Evolutionary conservation across 805 yeast species (phyloP).

Genomic region (Saccharomycopsis schoenii): DNA sequence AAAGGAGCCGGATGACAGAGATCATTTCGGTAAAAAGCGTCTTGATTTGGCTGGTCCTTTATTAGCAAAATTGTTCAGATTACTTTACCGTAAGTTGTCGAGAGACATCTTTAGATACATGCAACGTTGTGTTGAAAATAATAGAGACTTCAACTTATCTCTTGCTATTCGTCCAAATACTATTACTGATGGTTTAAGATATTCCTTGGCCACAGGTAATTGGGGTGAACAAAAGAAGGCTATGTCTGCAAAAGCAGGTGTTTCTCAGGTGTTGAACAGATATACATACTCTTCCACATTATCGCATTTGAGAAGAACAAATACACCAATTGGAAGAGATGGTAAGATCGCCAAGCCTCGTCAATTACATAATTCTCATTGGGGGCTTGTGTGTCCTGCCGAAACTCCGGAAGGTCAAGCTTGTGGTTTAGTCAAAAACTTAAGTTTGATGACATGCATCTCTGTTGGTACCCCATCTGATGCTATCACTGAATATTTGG

Average conservation of each 20-base stretch:
- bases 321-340: slow-evolving; percentile 98
- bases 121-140: slow-evolving; percentile 98
- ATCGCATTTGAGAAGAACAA: slow-evolving; percentile 97
- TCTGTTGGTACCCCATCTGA: slow-evolving; percentile 97
- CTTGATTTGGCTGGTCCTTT: slow-evolving; percentile 98
- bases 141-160: slow-evolving; percentile 91
- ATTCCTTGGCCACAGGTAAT: slow-evolving; percentile 97
- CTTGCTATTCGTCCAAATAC: slow-evolving; percentile 96
- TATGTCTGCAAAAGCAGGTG: slow-evolving; percentile 98
- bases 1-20: slow-evolving; percentile 98
- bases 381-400: slow-evolving; percentile 99
- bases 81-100: slow-evolving; percentile 88
- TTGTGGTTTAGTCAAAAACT: slow-evolving; percentile 95
- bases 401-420: slow-evolving; percentile 99
- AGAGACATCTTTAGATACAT: slow-evolving; percentile 93
- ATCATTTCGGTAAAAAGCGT: slow-evolving; percentile 97
- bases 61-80: slow-evolving; percentile 89
- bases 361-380: slow-evolving; percentile 97
- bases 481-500: slow-evolving; percentile 84
- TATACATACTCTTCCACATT: slow-evolving; percentile 97
- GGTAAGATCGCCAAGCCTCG: slow-evolving; percentile 98
- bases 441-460: slow-evolving; percentile 93
- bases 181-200: slow-evolving; percentile 93
- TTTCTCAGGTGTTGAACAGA: slow-evolving; percentile 94
- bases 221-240: slow-evolving; percentile 99